Conservation (phyloP, 2,329 filamentous ascomycete species). For the Claviceps cyperi region DNA sequence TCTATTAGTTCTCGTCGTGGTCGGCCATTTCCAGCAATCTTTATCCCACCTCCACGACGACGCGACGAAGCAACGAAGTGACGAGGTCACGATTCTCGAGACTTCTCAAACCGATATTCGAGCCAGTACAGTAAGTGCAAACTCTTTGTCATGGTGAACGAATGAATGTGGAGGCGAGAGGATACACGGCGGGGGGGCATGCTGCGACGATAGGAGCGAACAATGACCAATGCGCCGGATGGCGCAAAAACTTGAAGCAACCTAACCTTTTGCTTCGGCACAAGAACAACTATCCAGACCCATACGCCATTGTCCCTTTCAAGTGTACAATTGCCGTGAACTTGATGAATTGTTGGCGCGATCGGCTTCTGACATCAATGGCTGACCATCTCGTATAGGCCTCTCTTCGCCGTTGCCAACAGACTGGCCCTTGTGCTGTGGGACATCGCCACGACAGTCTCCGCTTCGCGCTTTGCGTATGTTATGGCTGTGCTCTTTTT, state of each 20-base stretch:
- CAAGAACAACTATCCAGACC: neutral
- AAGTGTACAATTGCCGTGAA: neutral
- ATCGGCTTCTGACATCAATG: neutral
- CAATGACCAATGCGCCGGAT: slow-evolving; percentile 1
- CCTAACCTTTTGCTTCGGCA: neutral
- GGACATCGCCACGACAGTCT: slow-evolving; percentile 10
- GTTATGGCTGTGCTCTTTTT: neutral
- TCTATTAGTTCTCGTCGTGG: neutral
- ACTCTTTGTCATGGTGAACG: neutral
- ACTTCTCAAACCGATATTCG: neutral
- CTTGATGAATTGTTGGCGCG: neutral
- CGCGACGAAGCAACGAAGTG: neutral
- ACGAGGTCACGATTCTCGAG: neutral
- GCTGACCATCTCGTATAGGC: slow-evolving; percentile 3
- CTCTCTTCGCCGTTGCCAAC: neutral
- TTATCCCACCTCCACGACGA: neutral
- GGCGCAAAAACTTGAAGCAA: neutral
- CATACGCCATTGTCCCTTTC: neutral
- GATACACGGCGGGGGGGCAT: neutral
- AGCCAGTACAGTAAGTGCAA: neutral
- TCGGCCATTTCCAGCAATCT: neutral
- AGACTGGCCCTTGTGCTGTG: slow-evolving; percentile 10
- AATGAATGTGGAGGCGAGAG: neutral
- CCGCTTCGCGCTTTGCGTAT: slow-evolving; percentile 5
- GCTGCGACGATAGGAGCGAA: neutral